Base-by-base conservation (phyloP, 768 basidiomycete species). In the Kwoniella heveanensis region DNA sequence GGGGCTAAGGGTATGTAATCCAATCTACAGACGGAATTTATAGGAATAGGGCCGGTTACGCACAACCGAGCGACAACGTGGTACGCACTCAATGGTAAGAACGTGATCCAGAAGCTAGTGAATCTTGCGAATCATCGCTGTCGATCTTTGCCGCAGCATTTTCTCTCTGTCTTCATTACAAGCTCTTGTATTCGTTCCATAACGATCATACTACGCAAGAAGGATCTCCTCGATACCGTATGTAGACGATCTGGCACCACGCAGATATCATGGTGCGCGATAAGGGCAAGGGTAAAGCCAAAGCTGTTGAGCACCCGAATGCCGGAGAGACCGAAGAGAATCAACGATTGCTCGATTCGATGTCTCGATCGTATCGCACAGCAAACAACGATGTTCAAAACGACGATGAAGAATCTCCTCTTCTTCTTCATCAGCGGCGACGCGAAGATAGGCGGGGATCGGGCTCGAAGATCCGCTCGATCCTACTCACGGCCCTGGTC, bases 401-500 rank as follows among this genome's bases (percentile, higher is more conserved):
- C 10, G 25, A 8, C 21, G n/a, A n/a, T n/a, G n/a, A n/a, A n/a
- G 48, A 51, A 1, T 32, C 32, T n/a, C 6, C 22, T 2, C 22
- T n/a, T 3, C 30, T 50, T 22, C 57, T 32, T 9, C 29, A 29
- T 50, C 44, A n/a, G n/a, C n/a, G n/a, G n/a, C n/a, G 21, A 37
- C 6, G 54, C 46, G 49, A 47, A 22, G 50, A 39, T 5, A 22
- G 48, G 17, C 48, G 25, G 13, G 25, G 22, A 2, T 24, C 10
- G 6, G 22, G 48, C 7, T 55, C 60, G 24, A 37, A 59, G 13
- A 32, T 36, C 21, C 56, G 69, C 10, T 61, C 64, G 2, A 58
- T 68, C 46, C 47, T 76, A 30, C 39, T 63, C 36, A 73, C 65
- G 2, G 6, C 59, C 12, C 13, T 64, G 17, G 54, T 79, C 26